Evolutionary conservation across 1,284 basidiomycete species (phyloP).

Genomic region (Papiliotrema fonsecae): DNA sequence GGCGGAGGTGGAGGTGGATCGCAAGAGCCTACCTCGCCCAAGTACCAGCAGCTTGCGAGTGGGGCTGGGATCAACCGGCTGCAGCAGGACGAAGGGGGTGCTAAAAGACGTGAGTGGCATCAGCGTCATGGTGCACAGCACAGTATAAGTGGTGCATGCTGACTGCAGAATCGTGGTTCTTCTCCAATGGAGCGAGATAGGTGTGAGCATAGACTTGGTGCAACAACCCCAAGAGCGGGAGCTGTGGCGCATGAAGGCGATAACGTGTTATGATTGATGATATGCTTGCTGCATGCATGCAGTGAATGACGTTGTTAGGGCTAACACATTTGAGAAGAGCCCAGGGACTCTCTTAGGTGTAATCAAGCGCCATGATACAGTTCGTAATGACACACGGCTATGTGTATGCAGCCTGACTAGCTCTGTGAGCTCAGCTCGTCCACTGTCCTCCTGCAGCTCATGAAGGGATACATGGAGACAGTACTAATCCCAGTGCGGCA

Average conservation of each 20-base stretch:
- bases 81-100: slow-evolving; percentile 29
- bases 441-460: too few relatives aligned
- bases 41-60: slow-evolving; percentile 15
- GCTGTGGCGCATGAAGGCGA: too few relatives aligned
- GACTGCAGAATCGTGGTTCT: slow-evolving; percentile 21
- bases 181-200: background rate
- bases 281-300: background rate
- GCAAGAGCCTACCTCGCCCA: slow-evolving; percentile 1
- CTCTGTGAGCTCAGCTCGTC: too few relatives aligned
- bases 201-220: background rate
- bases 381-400: too few relatives aligned
- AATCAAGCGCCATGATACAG: too few relatives aligned
- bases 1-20: slow-evolving; percentile 59
- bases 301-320: background rate
- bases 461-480: too few relatives aligned
- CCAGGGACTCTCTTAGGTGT: too few relatives aligned
- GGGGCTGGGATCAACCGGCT: slow-evolving; percentile 23
- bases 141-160: slow-evolving; percentile 3
- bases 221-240: background rate
- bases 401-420: too few relatives aligned
- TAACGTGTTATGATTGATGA: background rate
- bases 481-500: too few relatives aligned
- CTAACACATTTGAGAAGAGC: too few relatives aligned
- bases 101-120: slow-evolving; percentile 28
- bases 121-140: too few relatives aligned